Evolutionary conservation across 1,284 basidiomycete species (phyloP).

Genomic region (Microstroma glucosiphilum): DNA sequence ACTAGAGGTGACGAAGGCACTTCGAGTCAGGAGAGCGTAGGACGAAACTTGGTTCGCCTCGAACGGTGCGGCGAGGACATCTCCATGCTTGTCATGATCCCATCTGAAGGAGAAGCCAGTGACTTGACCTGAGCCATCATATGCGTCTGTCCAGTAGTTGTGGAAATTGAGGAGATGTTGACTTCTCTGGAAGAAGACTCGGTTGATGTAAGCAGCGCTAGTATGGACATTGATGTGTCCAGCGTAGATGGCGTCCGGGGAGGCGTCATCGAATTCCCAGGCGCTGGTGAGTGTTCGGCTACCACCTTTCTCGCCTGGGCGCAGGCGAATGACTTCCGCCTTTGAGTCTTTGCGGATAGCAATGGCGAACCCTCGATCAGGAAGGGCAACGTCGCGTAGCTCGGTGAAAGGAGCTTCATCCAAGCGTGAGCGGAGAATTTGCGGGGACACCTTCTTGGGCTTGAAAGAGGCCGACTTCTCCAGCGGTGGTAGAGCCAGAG

Average conservation of each 20-base stretch:
- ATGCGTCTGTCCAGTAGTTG: slow-evolving; percentile 59
- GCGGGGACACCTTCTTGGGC: slow-evolving; percentile 23
- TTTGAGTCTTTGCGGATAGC: slow-evolving; percentile 29
- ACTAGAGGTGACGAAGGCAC: slow-evolving; percentile 66
- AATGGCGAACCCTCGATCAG: slow-evolving; percentile 37
- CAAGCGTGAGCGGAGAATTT: slow-evolving; percentile 20
- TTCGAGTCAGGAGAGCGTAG: slow-evolving; percentile 55
- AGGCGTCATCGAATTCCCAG: slow-evolving; percentile 47
- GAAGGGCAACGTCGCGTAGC: slow-evolving; percentile 34
- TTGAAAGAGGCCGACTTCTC: slow-evolving; percentile 3
- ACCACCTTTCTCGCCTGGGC: slow-evolving; percentile 18
- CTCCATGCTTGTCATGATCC: slow-evolving; percentile 66
- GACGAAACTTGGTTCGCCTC: slow-evolving; percentile 57
- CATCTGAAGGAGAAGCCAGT: slow-evolving; percentile 67
- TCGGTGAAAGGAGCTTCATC: slow-evolving; percentile 10
- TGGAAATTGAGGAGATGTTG: slow-evolving; percentile 55
- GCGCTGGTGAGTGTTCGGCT: slow-evolving; percentile 20
- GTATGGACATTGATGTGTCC: slow-evolving; percentile 59
- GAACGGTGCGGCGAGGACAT: slow-evolving; percentile 56
- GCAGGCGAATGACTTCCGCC: slow-evolving; percentile 34
- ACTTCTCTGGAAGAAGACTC: slow-evolving; percentile 59
- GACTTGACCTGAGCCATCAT: slow-evolving; percentile 58
- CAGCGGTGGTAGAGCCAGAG: slow-evolving; percentile 6
- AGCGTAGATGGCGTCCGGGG: slow-evolving; percentile 44
- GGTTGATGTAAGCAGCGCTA: slow-evolving; percentile 62